Conservation (phyloP, 2,329 filamentous ascomycete genomes). For the Beauveria asiatica region DNA sequence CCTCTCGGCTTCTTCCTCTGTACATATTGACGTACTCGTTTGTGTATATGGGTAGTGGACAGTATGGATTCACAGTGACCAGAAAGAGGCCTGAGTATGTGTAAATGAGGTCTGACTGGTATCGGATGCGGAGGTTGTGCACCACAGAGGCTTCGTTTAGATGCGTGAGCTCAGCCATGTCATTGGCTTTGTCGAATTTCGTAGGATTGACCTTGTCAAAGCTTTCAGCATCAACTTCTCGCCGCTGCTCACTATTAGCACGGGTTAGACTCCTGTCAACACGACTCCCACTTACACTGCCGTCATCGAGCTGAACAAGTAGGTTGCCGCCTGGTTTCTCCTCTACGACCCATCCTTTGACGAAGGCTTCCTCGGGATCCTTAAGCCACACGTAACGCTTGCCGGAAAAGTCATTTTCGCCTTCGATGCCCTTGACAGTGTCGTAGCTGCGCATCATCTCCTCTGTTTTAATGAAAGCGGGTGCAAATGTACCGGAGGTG, state of each 20-base stretch:
- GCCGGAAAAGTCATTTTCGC: constrained; percentile 97
- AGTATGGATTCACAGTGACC: constrained; percentile 96
- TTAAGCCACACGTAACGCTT: constrained; percentile 97
- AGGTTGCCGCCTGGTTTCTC: constrained; percentile 63
- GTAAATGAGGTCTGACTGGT: constrained; percentile 93
- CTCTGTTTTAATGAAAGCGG: constrained; percentile 88
- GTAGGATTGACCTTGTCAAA: constrained; percentile 99
- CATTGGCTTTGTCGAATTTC: constrained; percentile 98
- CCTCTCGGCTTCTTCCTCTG: constrained; percentile 80
- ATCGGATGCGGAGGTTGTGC: constrained; percentile 90
- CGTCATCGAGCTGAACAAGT: constrained; percentile 88
- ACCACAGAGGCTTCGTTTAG: constrained; percentile 97
- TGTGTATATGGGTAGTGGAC: constrained; percentile 85
- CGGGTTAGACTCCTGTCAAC: not conserved
- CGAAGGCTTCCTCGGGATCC: constrained; percentile 78
- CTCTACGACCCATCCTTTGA: constrained; percentile 86
- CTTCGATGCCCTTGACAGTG: constrained; percentile 68
- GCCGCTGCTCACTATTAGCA: constrained; percentile 50
- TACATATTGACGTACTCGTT: constrained; percentile 99
- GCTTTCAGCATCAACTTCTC: constrained; percentile 74
- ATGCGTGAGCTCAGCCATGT: constrained; percentile 98
- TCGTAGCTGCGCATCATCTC: constrained; percentile 55
- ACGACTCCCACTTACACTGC: constrained; percentile 53
- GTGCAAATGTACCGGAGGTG: constrained; percentile 78
- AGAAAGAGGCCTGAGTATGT: constrained; percentile 96